A percentile compares a stretch with the other conserved stretches of the same genome.
Conservation (phyloP, 257 asterid genomes). For the Solanum lycopersicoides region DNA sequence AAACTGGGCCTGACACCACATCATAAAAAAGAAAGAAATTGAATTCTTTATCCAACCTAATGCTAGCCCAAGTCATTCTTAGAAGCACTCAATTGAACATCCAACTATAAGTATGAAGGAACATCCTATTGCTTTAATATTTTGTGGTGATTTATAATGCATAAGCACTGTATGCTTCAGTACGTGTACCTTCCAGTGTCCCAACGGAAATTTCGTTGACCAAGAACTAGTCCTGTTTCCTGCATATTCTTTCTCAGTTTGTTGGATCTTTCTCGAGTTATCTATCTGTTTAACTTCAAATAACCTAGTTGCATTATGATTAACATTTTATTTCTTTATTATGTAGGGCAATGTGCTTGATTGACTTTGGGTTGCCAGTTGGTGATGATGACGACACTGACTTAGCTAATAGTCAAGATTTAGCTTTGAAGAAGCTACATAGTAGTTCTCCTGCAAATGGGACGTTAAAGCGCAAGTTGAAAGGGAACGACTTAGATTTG, state of each 20-base stretch:
- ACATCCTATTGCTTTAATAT: neutral
- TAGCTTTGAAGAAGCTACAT: conserved; percentile 24
- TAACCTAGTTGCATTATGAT: neutral
- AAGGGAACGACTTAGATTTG: conserved; percentile 31
- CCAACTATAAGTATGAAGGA: neutral
- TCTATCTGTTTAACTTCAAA: neutral
- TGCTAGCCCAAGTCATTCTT: neutral
- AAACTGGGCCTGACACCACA: neutral
- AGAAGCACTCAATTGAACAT: neutral
- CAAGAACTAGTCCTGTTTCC: neutral
- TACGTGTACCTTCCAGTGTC: neutral
- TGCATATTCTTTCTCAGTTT: neutral
- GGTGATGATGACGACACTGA: conserved; percentile 35
- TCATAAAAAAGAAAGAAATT: neutral
- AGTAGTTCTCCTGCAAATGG: conserved; percentile 29
- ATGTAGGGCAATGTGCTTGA: conserved; percentile 77
- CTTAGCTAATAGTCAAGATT: conserved; percentile 28
- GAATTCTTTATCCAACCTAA: neutral
- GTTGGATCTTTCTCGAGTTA: neutral
- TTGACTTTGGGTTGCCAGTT: conserved; percentile 76
- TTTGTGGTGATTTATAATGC: neutral
- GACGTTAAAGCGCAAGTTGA: conserved; percentile 46
- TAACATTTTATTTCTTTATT: neutral
- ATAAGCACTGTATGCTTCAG: neutral
- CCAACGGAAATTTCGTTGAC: neutral